phyloP scores from a whole-genome alignment of 768 basidiomycete species.

The Trichaptum fuscoviolaceum region DNA sequence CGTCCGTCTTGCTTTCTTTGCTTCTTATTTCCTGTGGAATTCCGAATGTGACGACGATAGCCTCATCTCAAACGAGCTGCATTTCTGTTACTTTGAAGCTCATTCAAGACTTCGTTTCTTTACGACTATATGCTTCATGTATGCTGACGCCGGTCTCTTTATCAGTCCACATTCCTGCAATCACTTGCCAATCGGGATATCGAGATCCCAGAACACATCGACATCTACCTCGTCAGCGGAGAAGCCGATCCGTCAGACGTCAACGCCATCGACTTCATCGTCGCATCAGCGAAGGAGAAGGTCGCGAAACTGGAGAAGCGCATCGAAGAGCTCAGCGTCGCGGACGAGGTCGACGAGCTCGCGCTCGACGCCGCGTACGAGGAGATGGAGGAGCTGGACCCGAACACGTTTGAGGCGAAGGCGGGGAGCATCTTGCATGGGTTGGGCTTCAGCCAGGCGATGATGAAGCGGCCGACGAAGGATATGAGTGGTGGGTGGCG shows the following conservation, averaged over 20 bases:
- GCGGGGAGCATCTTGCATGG: conserved; percentile 46
- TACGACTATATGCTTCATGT: conserved; percentile 4
- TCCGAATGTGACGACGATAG: no score
- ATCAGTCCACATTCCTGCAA: conserved; percentile 43
- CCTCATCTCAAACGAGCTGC: no score
- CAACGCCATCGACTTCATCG: conserved; percentile 48
- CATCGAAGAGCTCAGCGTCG: conserved; percentile 43
- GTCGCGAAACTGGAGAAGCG: conserved; percentile 43
- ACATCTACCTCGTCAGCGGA: conserved; percentile 49
- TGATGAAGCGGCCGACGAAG: conserved; percentile 49
- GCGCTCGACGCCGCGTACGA: conserved; percentile 44
- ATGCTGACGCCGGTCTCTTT: neutral
- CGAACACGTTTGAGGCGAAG: conserved; percentile 46
- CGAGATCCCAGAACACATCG: conserved; percentile 48
- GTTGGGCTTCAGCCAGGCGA: conserved; percentile 41
- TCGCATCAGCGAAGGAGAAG: conserved; percentile 44
- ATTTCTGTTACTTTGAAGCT: no score
- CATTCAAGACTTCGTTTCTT: no score
- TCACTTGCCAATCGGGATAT: conserved; percentile 46
- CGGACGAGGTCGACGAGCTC: conserved; percentile 44
- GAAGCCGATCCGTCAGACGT: conserved; percentile 45
- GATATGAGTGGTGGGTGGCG: conserved; percentile 55
- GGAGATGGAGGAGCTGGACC: conserved; percentile 50
- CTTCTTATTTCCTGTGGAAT: no score
- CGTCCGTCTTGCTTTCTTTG: no score